Base-by-base conservation (phyloP, 306 rosid species). In the Corylus heterophylla region DNA sequence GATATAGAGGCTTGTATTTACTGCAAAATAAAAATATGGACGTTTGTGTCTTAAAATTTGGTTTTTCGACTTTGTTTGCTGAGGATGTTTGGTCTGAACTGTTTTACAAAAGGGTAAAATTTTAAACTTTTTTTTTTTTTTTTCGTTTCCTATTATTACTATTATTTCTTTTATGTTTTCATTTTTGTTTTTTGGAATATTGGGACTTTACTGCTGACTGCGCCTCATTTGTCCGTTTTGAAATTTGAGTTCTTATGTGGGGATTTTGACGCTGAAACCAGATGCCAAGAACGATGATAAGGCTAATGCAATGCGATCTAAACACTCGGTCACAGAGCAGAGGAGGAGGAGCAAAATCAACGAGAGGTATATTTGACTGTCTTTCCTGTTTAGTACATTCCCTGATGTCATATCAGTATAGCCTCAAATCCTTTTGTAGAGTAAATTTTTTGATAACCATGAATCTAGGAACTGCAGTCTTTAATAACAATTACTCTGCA, bases 301-400 rank as follows among this genome's bases (percentile, higher is more conserved):
- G 85, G 98, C 98, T 81, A 91, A 83, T 83, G 94, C 87, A 4
- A 84, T 86, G 71, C 83, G 97, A 78, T 93, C 98, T 8, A 96
- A 96, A 78, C 99, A 96, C 85, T 96, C 99, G 11, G 98, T 96
- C 2, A 96, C 99, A 8, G 99, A 96, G 88, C 98, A 96, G 93
- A 93, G 94, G n/a, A 88, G 98, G 74, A 86, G 99, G 82, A 96
- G 99, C 94, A 96, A 96, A 91, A 96, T 96, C 84, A 96, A 96
- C 74, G 99, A 96, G 92, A 91, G 99, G 99, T 96, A 83, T 75
- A 81, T 73, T 54, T 73, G 45, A 42, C 2, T 67, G 4, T 22
- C 69, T 12, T 62, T 62, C n/a, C 7, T 12, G n/a, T 29, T 12
- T 62, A 13, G 17, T 62, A 62, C 39, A 62, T 27, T 62, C 7